phyloP scores from a whole-genome alignment of 352 stramenopile species.

The Globisporangium ultimum region DNA sequence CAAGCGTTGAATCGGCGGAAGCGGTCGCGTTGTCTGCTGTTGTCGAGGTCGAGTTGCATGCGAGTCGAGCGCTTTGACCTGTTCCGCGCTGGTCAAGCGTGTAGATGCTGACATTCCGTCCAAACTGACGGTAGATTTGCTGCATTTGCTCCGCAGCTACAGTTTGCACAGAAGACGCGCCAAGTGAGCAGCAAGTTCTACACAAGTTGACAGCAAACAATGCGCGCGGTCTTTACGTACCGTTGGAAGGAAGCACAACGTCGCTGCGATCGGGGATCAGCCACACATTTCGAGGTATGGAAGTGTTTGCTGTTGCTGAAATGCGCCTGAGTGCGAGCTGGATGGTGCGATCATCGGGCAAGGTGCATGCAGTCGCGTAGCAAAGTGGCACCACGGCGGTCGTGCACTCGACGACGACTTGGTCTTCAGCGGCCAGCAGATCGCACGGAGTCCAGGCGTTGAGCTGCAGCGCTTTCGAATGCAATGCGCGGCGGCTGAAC shows the following conservation, averaged over 20 bases:
- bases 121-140: constrained; percentile 38
- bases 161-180: neutral
- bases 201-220: neutral
- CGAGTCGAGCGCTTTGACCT: constrained; percentile 13
- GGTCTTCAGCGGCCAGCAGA: neutral
- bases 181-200: neutral
- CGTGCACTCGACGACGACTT: constrained; percentile 23
- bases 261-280: constrained; percentile 32
- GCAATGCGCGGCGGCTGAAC: no score
- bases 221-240: neutral
- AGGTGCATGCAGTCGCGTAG: constrained; percentile 32
- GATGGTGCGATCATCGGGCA: constrained; percentile 23
- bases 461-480: neutral
- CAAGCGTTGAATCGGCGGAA: neutral
- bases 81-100: constrained; percentile 55
- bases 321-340: constrained; percentile 54
- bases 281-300: constrained; percentile 23
- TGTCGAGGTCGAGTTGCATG: neutral
- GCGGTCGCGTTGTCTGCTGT: neutral
- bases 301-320: constrained; percentile 9
- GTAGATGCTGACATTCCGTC: constrained; percentile 40
- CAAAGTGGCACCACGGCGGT: constrained; percentile 42
- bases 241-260: constrained; percentile 7
- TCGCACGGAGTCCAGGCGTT: constrained; percentile 4
- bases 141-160: constrained; percentile 31